Evolutionary conservation across 768 basidiomycete genomes (phyloP).

Genomic region (Amanita molliuscula): DNA sequence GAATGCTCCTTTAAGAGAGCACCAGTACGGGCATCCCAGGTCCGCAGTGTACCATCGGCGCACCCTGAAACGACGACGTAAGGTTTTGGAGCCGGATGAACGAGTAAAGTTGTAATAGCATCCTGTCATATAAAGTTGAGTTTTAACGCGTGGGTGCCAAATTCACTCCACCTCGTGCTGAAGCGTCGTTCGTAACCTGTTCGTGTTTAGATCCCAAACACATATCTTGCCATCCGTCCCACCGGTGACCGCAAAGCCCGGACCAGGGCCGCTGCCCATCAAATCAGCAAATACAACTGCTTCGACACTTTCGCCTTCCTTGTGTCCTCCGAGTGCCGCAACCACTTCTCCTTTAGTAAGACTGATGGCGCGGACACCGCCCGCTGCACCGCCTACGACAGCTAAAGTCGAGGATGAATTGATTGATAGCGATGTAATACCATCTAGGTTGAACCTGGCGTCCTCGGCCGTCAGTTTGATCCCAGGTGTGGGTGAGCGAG

Average conservation of each 20-base stretch:
- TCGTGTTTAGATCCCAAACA: conserved; percentile 89
- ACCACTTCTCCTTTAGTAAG: conserved; percentile 81
- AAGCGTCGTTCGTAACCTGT: conserved; percentile 72
- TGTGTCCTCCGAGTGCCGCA: conserved; percentile 69
- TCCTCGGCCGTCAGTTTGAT: conserved; percentile 71
- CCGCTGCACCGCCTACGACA: conserved; percentile 79
- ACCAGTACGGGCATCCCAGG: conserved; percentile 91
- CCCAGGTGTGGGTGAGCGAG: conserved; percentile 62
- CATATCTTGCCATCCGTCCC: conserved; percentile 92
- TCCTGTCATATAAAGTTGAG: conserved; percentile 42
- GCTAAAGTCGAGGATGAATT: conserved; percentile 86
- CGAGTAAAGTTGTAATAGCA: conserved; percentile 71
- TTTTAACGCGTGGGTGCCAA: background rate
- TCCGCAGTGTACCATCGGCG: conserved; percentile 76
- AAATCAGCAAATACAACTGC: conserved; percentile 77
- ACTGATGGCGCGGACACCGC: conserved; percentile 81
- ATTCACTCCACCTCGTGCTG: conserved; percentile 56
- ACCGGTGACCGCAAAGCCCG: conserved; percentile 70
- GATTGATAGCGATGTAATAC: conserved; percentile 79
- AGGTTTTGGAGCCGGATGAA: conserved; percentile 63
- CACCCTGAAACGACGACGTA: conserved; percentile 80
- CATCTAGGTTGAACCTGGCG: conserved; percentile 68
- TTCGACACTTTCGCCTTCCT: conserved; percentile 83
- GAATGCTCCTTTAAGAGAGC: conserved; percentile 66
- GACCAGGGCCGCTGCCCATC: conserved; percentile 33